Evolutionary conservation across 2,329 filamentous ascomycete genomes (phyloP).

Genomic region (Alternaria alternata): DNA sequence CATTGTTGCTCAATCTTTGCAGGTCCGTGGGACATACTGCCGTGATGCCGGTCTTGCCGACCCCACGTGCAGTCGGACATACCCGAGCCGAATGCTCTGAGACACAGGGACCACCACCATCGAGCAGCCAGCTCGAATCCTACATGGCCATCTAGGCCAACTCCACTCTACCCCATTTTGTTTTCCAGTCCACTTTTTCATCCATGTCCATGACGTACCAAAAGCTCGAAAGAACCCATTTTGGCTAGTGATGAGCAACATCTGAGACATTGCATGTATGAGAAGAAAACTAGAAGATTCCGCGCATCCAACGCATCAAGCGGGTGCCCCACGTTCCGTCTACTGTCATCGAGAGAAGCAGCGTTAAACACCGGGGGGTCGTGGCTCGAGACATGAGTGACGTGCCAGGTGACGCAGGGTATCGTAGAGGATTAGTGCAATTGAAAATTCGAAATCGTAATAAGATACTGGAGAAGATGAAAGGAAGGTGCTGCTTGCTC

Average conservation of each 20-base stretch:
- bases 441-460: slow-evolving; percentile 18
- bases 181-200: slow-evolving; percentile 23
- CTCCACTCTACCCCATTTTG: slow-evolving; percentile 16
- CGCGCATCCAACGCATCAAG: slow-evolving; percentile 38
- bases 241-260: slow-evolving; percentile 19
- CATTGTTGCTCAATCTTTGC: slow-evolving; percentile 5
- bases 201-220: slow-evolving; percentile 29
- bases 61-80: slow-evolving; percentile 30
- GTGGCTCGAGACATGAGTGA: slow-evolving; percentile 34
- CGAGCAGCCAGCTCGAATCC: slow-evolving; percentile 21
- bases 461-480: slow-evolving; percentile 12
- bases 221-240: slow-evolving; percentile 15
- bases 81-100: slow-evolving; percentile 28
- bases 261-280: slow-evolving; percentile 42
- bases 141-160: slow-evolving; percentile 5
- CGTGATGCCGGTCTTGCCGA: slow-evolving; percentile 18
- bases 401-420: slow-evolving; percentile 35
- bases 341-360: slow-evolving; percentile 35
- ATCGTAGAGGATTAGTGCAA: slow-evolving; percentile 27
- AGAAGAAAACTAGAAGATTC: slow-evolving; percentile 41
- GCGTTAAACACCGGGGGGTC: slow-evolving; percentile 33
- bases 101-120: slow-evolving; percentile 27
- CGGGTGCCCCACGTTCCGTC: slow-evolving; percentile 45
- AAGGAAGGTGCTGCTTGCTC: slow-evolving; percentile 15
- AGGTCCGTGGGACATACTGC: not conserved